Percentiles rank a stretch among this genome's conserved stretches.
phyloP scores from a whole-genome alignment of 495 filamentous ascomycete genomes.

The Penicillium cataractarum region DNA sequence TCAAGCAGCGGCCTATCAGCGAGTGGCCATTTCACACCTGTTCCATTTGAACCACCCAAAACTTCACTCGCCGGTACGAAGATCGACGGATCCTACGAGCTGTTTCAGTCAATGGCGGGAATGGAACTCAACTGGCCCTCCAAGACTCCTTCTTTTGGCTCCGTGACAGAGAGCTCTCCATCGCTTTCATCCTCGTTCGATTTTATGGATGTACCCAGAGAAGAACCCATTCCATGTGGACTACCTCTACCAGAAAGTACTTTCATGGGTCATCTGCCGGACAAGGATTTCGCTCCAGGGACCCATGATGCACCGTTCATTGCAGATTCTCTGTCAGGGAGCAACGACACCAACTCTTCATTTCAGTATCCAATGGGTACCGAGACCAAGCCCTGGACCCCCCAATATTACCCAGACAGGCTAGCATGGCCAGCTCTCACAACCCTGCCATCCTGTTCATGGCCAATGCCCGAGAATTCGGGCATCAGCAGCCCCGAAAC shows the following conservation, averaged over 20 bases:
- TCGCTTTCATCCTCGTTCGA: conserved; percentile 19
- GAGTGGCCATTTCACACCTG: no score
- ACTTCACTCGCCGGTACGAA: not conserved
- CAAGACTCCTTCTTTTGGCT: conserved; percentile 12
- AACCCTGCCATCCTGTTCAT: not conserved
- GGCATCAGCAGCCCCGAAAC: not conserved
- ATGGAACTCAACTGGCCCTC: not conserved
- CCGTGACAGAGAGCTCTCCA: conserved; percentile 2
- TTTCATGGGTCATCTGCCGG: not conserved
- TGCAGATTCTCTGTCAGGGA: not conserved
- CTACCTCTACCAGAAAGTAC: not conserved
- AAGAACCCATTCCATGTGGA: not conserved
- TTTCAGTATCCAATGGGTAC: not conserved
- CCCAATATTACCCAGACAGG: not conserved
- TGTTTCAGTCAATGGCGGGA: not conserved
- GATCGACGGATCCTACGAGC: not conserved
- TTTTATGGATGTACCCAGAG: not conserved
- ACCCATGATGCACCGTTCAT: not conserved
- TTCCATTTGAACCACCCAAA: not conserved
- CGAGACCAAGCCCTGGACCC: not conserved
- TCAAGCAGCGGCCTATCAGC: not conserved
- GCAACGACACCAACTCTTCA: not conserved
- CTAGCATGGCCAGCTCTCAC: not conserved
- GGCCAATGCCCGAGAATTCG: not conserved
- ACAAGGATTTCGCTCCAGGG: not conserved